These are phyloP conservation scores for Raddia guianensis DNA, from an alignment of 176 grass and related monocot species.

Conservation along the genomic window DNA sequence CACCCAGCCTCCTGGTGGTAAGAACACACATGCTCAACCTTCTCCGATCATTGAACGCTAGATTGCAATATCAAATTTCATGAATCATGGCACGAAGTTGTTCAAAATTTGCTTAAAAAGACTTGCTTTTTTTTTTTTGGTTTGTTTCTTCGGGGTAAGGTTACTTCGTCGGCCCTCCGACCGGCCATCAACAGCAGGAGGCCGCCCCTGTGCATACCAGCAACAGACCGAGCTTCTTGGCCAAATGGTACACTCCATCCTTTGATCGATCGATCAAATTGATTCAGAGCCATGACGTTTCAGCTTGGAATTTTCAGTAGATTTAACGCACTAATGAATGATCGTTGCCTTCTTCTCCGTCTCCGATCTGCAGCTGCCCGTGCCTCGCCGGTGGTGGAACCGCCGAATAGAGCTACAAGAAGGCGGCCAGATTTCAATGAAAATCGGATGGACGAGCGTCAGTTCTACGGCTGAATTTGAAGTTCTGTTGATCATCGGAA, in stretches of 20 bases:
- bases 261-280: background rate
- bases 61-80: background rate
- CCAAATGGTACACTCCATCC: constrained; percentile 27
- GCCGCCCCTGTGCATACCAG: background rate
- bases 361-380: constrained; percentile 18
- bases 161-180: constrained; percentile 40
- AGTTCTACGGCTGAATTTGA: background rate
- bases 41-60: background rate
- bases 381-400: constrained; percentile 29
- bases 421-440: background rate
- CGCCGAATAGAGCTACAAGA: background rate
- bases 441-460: background rate
- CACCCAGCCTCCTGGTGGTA: constrained; percentile 23
- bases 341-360: background rate
- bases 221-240: constrained; percentile 22
- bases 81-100: background rate
- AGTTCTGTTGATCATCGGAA: background rate
- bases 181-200: background rate
- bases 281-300: background rate
- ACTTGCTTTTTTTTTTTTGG: background rate
- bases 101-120: background rate
- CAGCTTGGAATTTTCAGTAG: background rate
- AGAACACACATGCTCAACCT: background rate
- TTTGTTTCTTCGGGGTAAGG: background rate
- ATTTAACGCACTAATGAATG: background rate